Evolutionary conservation across 352 stramenopile species (phyloP).

Genomic region (Globisporangium alternatum): DNA sequence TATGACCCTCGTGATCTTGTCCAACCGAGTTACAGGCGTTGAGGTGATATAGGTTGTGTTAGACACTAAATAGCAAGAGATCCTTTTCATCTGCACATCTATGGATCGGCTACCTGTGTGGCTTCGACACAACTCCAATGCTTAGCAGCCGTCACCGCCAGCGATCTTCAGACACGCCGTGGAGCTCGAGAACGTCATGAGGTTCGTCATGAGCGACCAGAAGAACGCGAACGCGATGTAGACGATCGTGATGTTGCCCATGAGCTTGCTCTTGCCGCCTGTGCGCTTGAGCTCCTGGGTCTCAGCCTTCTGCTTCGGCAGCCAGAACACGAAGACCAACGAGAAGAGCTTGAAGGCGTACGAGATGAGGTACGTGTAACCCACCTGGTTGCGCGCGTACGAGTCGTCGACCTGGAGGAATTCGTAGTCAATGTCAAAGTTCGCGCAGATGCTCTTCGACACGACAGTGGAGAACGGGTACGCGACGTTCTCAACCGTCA

Average conservation of each 20-base stretch:
- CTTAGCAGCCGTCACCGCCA: slow-evolving; percentile 5
- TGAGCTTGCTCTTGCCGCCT: slow-evolving; percentile 20
- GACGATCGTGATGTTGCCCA: slow-evolving; percentile 18
- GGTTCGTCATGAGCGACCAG: slow-evolving; percentile 25
- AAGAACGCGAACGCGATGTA: slow-evolving; percentile 18
- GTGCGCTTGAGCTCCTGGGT: slow-evolving; percentile 25
- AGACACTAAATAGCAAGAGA: too few species aligned
- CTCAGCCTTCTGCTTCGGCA: slow-evolving; percentile 26
- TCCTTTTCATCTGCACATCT: too few species aligned
- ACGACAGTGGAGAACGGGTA: slow-evolving; percentile 20
- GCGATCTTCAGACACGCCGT: slow-evolving; percentile 16
- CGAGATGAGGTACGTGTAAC: slow-evolving; percentile 21
- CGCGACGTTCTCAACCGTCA: slow-evolving; percentile 20
- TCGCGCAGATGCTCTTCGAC: slow-evolving; percentile 14
- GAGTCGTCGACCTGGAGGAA: slow-evolving; percentile 19
- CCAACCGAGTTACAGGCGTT: too few species aligned
- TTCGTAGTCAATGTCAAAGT: slow-evolving; percentile 17
- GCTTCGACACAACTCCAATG: too few species aligned
- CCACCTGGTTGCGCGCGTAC: slow-evolving; percentile 21
- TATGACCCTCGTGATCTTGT: too few species aligned
- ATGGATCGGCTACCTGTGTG: too few species aligned
- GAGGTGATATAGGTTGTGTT: too few species aligned
- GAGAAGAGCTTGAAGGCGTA: slow-evolving; percentile 23
- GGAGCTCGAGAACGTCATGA: slow-evolving; percentile 21
- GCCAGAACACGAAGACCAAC: slow-evolving; percentile 19